Evolutionary conservation across 768 basidiomycete species (phyloP), one percentile per base, ranked within the genome.

Genomic region (Phallus indusiatus): DNA sequence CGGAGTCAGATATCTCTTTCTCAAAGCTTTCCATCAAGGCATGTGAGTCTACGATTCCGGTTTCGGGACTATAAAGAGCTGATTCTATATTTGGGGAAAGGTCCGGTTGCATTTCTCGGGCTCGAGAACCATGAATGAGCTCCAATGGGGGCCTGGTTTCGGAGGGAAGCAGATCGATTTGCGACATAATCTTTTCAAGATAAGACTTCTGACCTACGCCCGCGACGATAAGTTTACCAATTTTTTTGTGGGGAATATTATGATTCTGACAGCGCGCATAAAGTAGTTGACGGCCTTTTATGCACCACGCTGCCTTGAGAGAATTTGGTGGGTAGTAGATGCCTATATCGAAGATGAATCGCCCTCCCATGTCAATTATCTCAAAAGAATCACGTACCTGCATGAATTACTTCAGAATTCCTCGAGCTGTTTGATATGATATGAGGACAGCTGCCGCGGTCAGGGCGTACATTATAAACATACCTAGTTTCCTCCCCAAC

Each of bases 341-440:
- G 22, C 90, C 90, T 91, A 64, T 16, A 37, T 6, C 18, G 28
- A 50, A 7, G 42, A 56, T 53, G 20, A 61, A 63, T 66, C 66
- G 17, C 64, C n/a, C 62, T 42, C 66, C 56, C 20, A 33, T 33
- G 34, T 22, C 51, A 51, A 42, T 16, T n/a, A n/a, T 6, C 33
- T 21, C n/a, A n/a, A 34, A n/a, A 34, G 20, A 24, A 2, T 20
- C 21, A 56, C 61, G 47, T 67, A 84, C 89, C 93, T 61, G 90
- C 86, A 73, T 97, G 94, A 24, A 97, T 88, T 21, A 98, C 94
- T 67, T 96, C 94, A 0, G 93, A 94, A 69, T 95, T 96, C 16
- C 94, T 82, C 46, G 90, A 93, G 69, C 93, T 94, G 56, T 18
- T 51, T 2, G 1, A 48, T 47, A 48, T 53, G n/a, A n/a, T 48